A percentile compares a stretch with the other conserved stretches of the same genome.
Conservation (phyloP, 805 yeast species). For the Hanseniaspora mollemarum region DNA sequence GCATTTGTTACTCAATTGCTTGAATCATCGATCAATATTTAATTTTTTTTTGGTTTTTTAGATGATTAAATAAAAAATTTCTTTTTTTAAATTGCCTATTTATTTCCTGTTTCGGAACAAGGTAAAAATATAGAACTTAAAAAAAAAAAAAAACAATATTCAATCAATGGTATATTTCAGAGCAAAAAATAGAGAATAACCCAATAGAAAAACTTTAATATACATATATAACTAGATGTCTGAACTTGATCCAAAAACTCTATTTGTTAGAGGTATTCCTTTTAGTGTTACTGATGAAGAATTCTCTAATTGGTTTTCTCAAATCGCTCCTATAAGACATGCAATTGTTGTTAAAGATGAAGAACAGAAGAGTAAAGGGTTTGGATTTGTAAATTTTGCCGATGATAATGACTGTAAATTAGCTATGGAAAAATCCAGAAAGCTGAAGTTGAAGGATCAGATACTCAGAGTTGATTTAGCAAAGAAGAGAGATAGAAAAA, state of each 20-base stretch:
- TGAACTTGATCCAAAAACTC: constrained; percentile 39
- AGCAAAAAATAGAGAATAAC: no score
- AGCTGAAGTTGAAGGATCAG: constrained; percentile 52
- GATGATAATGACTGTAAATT: constrained; percentile 69
- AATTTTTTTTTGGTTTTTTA: neutral
- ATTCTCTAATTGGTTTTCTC: constrained; percentile 73
- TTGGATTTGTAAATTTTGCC: constrained; percentile 88
- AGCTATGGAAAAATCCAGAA: constrained; percentile 61
- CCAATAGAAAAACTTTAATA: neutral
- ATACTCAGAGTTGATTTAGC: constrained; percentile 74
- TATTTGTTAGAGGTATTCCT: constrained; percentile 82
- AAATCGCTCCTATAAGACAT: constrained; percentile 88
- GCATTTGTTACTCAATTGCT: neutral
- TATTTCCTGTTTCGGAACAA: neutral
- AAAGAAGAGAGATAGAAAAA: constrained; percentile 70
- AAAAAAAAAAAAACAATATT: neutral
- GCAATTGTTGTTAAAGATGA: constrained; percentile 80
- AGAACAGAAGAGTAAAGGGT: constrained; percentile 73
- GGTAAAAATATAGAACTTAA: neutral
- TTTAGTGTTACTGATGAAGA: constrained; percentile 68
- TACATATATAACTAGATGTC: constrained; percentile 1
- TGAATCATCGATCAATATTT: neutral
- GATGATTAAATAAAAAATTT: neutral
- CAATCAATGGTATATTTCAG: neutral
- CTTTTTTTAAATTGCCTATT: neutral